These are phyloP conservation scores for Gyromitra esculenta DNA, from an alignment of 2,329 filamentous ascomycete species.

Conservation along the genomic window DNA sequence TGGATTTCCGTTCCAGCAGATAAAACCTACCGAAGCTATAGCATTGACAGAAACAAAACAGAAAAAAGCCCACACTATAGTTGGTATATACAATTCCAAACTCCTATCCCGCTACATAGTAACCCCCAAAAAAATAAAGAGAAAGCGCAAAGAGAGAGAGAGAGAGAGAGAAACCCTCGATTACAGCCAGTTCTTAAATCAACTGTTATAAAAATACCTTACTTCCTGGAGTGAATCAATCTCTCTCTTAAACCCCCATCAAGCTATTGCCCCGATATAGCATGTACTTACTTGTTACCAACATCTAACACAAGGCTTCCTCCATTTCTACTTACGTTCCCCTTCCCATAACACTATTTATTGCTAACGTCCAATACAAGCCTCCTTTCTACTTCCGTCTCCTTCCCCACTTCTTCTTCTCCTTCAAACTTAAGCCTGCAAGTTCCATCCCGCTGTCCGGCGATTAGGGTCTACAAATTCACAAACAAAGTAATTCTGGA, in stretches of 20 bases:
- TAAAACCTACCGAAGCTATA: slow-evolving; percentile 35
- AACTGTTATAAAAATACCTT: slow-evolving; percentile 23
- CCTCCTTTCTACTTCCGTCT: slow-evolving; percentile 78
- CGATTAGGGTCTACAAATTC: slow-evolving; percentile 57
- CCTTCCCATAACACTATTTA: slow-evolving; percentile 58
- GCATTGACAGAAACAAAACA: slow-evolving; percentile 26
- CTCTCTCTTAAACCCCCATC: slow-evolving; percentile 1
- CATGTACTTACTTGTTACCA: slow-evolving; percentile 62
- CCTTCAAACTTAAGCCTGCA: slow-evolving; percentile 76
- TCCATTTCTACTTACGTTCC: slow-evolving; percentile 61
- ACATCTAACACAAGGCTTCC: slow-evolving; percentile 80
- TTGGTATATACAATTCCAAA: slow-evolving; percentile 49
- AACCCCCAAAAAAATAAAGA: slow-evolving; percentile 41
- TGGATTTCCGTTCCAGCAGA: slow-evolving; percentile 26
- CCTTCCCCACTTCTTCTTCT: slow-evolving; percentile 76
- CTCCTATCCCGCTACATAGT: slow-evolving; percentile 35
- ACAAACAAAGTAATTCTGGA: neutral
- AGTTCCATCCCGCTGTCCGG: slow-evolving; percentile 58
- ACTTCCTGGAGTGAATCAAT: slow-evolving; percentile 5
- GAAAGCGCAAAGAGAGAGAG: slow-evolving; percentile 27
- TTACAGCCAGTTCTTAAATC: slow-evolving; percentile 2
- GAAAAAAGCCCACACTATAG: slow-evolving; percentile 32
- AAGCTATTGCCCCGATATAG: slow-evolving; percentile 65
- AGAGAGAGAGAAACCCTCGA: slow-evolving; percentile 24
- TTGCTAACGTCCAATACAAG: slow-evolving; percentile 78